Base-by-base conservation (phyloP, 2,329 filamentous ascomycete genomes). In the Sarocladium brachiariae region DNA sequence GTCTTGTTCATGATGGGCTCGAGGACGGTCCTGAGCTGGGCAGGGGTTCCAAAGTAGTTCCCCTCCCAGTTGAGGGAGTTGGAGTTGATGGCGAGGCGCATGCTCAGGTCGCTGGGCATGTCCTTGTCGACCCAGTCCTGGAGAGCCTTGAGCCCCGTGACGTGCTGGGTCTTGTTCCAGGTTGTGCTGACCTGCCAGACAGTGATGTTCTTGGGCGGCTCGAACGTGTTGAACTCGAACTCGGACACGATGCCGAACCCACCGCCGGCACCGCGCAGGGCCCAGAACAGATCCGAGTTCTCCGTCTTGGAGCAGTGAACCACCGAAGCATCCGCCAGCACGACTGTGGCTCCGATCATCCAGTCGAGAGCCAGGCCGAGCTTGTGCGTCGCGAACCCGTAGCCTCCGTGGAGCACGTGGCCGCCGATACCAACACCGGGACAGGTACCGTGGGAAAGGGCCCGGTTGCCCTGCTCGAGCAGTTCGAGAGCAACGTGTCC, bases 381-480 rank as follows among this genome's bases (percentile, higher is more conserved):
- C 8, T 54, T 55, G 43, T 57, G 57, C 13, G 59, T 59, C 41
- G 53, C 47, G 18, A 60, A 53, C 19, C 60, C 60, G 35, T 54
- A 62, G 24, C 56, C 53, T n/a, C 74, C 74, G 47, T 75, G 72
- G 1, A 71, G 64, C 37, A 70, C 66, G 54, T 76, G 73, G 0
- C 73, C 73, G 1, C 67, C 72, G 8, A 72, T 58, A 6, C 73
- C 72, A 19, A 76, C 71, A 27, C 65, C 63, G 11, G 71, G 65
- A 51, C 72, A 76, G 2, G 69, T 70, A 49, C 75, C 65, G 61
- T 75, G 69, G 0, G 69, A 63, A 24, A 74, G 55, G 2, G 65
- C 71, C n/a, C 63, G 57, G 51, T 61, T 55, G 0, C 64, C 65
- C 47, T 65, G 61, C 13, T 59, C 53, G 43, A 63, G 69, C 1